Evolutionary conservation across 495 filamentous ascomycete genomes (phyloP), one percentile per base, ranked within the genome.

Genomic region (Trichoderma orchidacearum): DNA sequence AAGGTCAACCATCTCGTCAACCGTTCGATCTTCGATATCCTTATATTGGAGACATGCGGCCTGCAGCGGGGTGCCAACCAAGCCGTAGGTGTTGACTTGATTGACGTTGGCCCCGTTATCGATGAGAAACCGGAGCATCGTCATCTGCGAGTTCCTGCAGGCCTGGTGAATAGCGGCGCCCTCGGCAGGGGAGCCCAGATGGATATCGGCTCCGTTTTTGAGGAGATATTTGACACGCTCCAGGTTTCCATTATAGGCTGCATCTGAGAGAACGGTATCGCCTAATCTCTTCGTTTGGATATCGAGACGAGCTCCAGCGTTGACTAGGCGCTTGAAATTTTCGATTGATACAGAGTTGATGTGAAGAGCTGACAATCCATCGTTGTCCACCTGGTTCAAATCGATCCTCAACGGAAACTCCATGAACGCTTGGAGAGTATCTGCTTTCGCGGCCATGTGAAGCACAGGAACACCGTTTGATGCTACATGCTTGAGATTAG

Each of bases 91-190:
- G 28, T 23, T 18, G 25, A 58, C 41, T 2, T 48, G 48, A 35
- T 64, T 59, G 3, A 62, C 51, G 17, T 64, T 56, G 27, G 58
- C 53, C 5, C 60, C 62, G 17, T 55, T 55, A 4, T 60, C 55
- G 5, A 62, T 34, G n/a, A 64, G 58, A 11, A 56, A 29, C 51
- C 56, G 34, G 11, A 58, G 21, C 8, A 58, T 51, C 6, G 53
- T 51, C n/a, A 58, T 8, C 5, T 50, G 48, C 12, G 29, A 15
- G 1, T 17, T 3, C 28, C 36, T 35, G 12, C 27, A 32, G 13
- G 60, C 57, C 5, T 59, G 34, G 30, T 61, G 60, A 2, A 64
- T 53, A 4, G 62, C 54, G 7, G 48, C 38, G 15, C 59, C 58
- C 21, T 53, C 54, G 21, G 11, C 35, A 36, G 15, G n/a, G 23